A percentile compares a stretch with the other conserved stretches of the same genome.
These are phyloP conservation scores for Melanomma pulvis-pyrius DNA, from an alignment of 495 filamentous ascomycete species.

Conservation along the genomic window DNA sequence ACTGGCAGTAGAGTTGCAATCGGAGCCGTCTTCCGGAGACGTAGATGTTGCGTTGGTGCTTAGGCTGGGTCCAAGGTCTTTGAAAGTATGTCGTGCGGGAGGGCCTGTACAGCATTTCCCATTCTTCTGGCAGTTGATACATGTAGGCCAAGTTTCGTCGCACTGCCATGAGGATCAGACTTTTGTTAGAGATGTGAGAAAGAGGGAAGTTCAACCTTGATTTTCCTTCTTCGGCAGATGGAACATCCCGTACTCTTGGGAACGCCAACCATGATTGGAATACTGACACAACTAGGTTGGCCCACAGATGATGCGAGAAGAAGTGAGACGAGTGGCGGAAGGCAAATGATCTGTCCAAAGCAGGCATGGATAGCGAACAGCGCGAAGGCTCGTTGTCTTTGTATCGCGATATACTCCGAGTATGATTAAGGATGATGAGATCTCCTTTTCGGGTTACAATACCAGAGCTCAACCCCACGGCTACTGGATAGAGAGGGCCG, in stretches of 20 bases:
- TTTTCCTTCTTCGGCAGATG: slow-evolving; percentile 28
- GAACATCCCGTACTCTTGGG: slow-evolving; percentile 33
- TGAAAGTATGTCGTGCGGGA: slow-evolving; percentile 31
- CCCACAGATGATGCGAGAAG: not conserved
- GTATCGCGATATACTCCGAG: not conserved
- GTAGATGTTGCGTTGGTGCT: not conserved
- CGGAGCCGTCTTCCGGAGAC: not conserved
- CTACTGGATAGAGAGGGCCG: not conserved
- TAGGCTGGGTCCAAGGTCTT: slow-evolving; percentile 21
- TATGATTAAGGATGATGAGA: not conserved
- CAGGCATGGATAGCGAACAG: not conserved
- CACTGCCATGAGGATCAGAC: slow-evolving; percentile 11
- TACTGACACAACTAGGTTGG: not conserved
- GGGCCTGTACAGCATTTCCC: slow-evolving; percentile 27
- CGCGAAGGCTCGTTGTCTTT: not conserved
- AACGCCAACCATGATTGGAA: slow-evolving; percentile 26
- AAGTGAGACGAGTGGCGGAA: not conserved
- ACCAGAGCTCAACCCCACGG: not conserved
- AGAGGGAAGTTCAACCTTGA: slow-evolving; percentile 18
- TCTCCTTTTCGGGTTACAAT: not conserved
- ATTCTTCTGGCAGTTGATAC: slow-evolving; percentile 29
- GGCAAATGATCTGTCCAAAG: not conserved
- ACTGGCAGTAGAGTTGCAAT: not conserved
- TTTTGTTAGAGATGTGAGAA: not conserved
- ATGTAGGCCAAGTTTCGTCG: slow-evolving; percentile 31